A percentile compares a stretch with the other conserved stretches of the same genome.
Evolutionary conservation across 1,284 basidiomycete genomes (phyloP).

Genomic region (Termitomyces sp.): DNA sequence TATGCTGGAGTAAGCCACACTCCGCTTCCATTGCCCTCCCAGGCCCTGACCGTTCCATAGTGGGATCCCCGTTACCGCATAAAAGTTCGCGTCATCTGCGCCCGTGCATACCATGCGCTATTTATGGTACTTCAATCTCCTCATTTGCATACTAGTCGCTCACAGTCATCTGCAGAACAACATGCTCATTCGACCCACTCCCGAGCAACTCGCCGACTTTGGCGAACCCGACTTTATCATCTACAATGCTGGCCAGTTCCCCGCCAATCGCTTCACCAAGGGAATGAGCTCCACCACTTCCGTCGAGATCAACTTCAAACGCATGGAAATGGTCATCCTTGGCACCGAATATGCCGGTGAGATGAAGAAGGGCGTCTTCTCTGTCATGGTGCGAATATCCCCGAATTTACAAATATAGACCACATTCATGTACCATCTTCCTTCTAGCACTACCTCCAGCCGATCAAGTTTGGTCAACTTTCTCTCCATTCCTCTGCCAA

Average conservation of each 20-base stretch:
- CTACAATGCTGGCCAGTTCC: conserved; percentile 99
- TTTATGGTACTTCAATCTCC: conserved; percentile 75
- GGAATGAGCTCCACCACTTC: conserved; percentile 99
- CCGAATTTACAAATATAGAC: neutral
- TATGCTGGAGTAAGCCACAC: conserved; percentile 73
- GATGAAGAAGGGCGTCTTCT: conserved; percentile 99
- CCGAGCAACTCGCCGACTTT: conserved; percentile 91
- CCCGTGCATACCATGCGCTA: conserved; percentile 97
- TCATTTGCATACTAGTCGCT: conserved; percentile 6
- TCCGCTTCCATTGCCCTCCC: conserved; percentile 5
- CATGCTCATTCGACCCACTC: conserved; percentile 98
- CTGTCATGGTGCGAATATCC: conserved; percentile 74
- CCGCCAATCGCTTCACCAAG: conserved; percentile 99
- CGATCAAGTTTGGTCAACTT: conserved; percentile 97
- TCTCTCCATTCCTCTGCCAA: conserved; percentile 99
- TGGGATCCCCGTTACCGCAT: conserved; percentile 99
- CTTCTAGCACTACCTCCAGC: conserved; percentile 90
- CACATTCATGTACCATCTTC: conserved; percentile 14
- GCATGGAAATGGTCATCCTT: conserved; percentile 99
- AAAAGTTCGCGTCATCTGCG: conserved; percentile 99
- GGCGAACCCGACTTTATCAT: conserved; percentile 99
- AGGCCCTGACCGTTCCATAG: conserved; percentile 31
- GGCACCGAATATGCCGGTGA: conserved; percentile 99
- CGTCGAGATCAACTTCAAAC: conserved; percentile 99
- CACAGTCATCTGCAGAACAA: conserved; percentile 63